Conservation (phyloP, 1,284 basidiomycete genomes). For the Tylopilus orsonianus region DNA sequence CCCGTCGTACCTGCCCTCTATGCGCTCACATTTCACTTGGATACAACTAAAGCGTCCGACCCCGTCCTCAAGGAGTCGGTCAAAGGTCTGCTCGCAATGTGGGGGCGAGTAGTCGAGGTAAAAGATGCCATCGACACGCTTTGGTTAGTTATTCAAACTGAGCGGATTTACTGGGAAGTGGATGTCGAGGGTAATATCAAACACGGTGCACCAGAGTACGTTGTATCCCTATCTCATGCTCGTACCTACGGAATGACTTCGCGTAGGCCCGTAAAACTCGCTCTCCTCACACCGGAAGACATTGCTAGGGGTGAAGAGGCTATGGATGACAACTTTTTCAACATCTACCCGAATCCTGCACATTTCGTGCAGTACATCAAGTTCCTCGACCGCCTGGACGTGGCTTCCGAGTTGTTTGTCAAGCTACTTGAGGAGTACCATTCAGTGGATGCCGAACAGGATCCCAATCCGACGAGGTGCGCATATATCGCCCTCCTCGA, state of each 20-base stretch:
- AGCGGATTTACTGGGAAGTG: slow-evolving; percentile 57
- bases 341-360: slow-evolving; percentile 69
- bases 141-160: slow-evolving; percentile 57
- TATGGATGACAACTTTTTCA: slow-evolving; percentile 54
- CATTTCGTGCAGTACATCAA: slow-evolving; percentile 68
- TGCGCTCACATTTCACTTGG: slow-evolving; percentile 56
- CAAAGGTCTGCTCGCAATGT: slow-evolving; percentile 61
- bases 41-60: slow-evolving; percentile 56
- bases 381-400: slow-evolving; percentile 62
- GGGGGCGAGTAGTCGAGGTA: slow-evolving; percentile 65
- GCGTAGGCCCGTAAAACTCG: slow-evolving; percentile 30
- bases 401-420: slow-evolving; percentile 73
- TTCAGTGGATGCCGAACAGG: slow-evolving; percentile 41
- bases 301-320: slow-evolving; percentile 40
- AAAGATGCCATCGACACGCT: slow-evolving; percentile 57
- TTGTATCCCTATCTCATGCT: background rate
- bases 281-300: slow-evolving; percentile 54
- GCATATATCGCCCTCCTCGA: slow-evolving; percentile 7
- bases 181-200: slow-evolving; percentile 52
- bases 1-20: slow-evolving; percentile 72
- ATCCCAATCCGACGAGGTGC: slow-evolving; percentile 56
- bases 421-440: slow-evolving; percentile 71
- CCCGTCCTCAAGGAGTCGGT: slow-evolving; percentile 59
- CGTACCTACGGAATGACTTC: slow-evolving; percentile 24
- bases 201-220: slow-evolving; percentile 41